Percentiles rank a stretch among this genome's conserved stretches.
phyloP scores from a whole-genome alignment of 2,329 filamentous ascomycete genomes.

The Didymella segeticola region DNA sequence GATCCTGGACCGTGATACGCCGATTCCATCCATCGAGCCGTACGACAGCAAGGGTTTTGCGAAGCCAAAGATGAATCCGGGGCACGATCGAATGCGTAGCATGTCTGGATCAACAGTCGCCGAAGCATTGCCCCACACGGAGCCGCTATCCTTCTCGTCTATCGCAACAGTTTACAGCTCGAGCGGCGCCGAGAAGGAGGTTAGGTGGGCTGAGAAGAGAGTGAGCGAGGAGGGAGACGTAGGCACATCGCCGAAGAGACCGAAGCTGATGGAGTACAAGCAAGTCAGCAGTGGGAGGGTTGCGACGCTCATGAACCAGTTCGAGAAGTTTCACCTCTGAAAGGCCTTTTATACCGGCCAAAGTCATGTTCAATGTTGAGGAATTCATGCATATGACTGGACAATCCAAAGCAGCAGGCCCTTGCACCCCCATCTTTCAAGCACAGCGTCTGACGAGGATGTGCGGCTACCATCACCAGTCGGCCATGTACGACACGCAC shows the following conservation, averaged over 20 bases:
- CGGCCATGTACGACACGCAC: too few species aligned
- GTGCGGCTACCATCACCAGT: too few species aligned
- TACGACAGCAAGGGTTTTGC: not conserved
- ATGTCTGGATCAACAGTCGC: slow-evolving; percentile 10
- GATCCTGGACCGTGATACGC: not conserved
- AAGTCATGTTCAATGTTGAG: not conserved
- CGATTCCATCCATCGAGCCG: not conserved
- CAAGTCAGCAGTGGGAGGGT: slow-evolving; percentile 10
- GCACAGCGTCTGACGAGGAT: too few species aligned
- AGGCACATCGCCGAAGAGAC: not conserved
- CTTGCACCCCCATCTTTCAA: too few species aligned
- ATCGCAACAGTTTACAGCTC: not conserved
- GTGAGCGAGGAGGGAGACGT: not conserved
- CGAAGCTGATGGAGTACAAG: slow-evolving; percentile 3
- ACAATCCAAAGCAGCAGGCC: too few species aligned
- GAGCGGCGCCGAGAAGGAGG: not conserved
- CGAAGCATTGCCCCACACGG: not conserved
- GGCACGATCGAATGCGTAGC: not conserved
- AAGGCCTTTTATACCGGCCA: not conserved
- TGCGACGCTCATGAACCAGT: slow-evolving; percentile 10
- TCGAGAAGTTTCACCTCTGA: slow-evolving; percentile 12
- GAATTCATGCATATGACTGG: too few species aligned
- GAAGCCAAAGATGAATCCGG: not conserved
- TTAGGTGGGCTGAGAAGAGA: slow-evolving; percentile 2
- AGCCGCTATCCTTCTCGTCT: not conserved